A percentile compares a stretch with the other conserved stretches of the same genome.
phyloP scores from a whole-genome alignment of 345 rosid species.

The Geranium brycei region DNA sequence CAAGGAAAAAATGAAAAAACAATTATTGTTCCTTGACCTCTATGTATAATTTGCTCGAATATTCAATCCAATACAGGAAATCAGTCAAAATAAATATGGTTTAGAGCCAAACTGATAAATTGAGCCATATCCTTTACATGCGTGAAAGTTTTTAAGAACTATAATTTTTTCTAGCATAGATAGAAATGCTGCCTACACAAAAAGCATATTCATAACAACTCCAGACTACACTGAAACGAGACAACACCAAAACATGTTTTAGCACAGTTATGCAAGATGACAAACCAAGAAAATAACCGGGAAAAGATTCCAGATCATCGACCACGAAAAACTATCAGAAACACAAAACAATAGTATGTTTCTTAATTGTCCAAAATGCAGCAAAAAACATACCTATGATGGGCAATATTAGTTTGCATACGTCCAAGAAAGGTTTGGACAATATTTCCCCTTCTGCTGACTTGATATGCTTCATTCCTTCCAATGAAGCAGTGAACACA shows the following conservation, averaged over 20 bases:
- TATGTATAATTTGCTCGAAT: not conserved
- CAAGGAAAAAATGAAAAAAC: too few species aligned
- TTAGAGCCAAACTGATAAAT: not conserved
- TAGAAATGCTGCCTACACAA: not conserved
- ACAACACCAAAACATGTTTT: not conserved
- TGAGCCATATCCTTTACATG: not conserved
- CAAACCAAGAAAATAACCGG: not conserved
- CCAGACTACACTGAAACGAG: not conserved
- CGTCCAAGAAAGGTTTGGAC: constrained; percentile 65
- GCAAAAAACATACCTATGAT: constrained; percentile 36
- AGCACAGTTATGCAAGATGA: not conserved
- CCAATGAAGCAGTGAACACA: constrained; percentile 55
- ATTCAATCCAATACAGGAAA: not conserved
- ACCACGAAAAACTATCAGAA: not conserved
- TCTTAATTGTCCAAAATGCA: not conserved
- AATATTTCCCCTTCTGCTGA: constrained; percentile 57
- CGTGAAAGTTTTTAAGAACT: not conserved
- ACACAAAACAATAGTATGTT: not conserved
- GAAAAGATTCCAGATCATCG: not conserved
- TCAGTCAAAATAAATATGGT: not conserved
- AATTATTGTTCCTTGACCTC: too few species aligned
- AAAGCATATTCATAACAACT: too few species aligned
- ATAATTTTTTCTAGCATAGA: too few species aligned
- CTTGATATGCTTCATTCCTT: constrained; percentile 64
- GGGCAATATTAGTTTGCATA: constrained; percentile 62